Evolutionary conservation across 345 rosid species (phyloP).

Genomic region (Psidium guajava): DNA sequence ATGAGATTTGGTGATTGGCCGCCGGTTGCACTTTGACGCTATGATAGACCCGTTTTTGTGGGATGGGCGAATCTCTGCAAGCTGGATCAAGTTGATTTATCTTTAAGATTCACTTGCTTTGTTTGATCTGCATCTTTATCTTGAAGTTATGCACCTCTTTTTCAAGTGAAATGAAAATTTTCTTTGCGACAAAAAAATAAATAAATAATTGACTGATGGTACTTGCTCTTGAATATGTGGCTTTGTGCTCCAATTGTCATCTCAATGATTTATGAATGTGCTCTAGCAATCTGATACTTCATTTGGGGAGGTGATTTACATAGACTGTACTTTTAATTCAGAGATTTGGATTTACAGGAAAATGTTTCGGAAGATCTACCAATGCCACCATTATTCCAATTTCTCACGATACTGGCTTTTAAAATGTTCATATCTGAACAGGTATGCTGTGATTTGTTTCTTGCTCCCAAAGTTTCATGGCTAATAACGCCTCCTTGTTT

Average conservation of each 20-base stretch:
- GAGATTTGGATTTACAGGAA: slow-evolving; percentile 40
- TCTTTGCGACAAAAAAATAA: too few species aligned
- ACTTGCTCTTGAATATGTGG: background rate
- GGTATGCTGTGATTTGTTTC: slow-evolving; percentile 25
- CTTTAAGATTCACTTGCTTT: too few species aligned
- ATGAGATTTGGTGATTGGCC: too few species aligned
- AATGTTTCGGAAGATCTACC: slow-evolving; percentile 56
- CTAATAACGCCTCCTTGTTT: background rate
- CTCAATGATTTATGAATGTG: background rate
- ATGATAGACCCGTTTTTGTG: too few species aligned
- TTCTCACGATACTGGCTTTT: slow-evolving; percentile 75
- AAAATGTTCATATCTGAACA: slow-evolving; percentile 65
- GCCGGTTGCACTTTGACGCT: too few species aligned
- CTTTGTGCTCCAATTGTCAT: background rate
- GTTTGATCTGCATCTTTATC: too few species aligned
- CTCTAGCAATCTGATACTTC: background rate
- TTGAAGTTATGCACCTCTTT: too few species aligned
- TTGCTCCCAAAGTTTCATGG: background rate
- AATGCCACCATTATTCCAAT: slow-evolving; percentile 95
- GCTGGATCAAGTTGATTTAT: too few species aligned
- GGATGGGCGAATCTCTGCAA: too few species aligned
- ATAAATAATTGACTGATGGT: background rate
- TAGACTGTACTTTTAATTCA: background rate
- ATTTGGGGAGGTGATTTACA: background rate
- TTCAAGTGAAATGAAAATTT: too few species aligned